Evolutionary conservation across 1,284 basidiomycete species (phyloP).

Genomic region (Apiotrichum gamsii): DNA sequence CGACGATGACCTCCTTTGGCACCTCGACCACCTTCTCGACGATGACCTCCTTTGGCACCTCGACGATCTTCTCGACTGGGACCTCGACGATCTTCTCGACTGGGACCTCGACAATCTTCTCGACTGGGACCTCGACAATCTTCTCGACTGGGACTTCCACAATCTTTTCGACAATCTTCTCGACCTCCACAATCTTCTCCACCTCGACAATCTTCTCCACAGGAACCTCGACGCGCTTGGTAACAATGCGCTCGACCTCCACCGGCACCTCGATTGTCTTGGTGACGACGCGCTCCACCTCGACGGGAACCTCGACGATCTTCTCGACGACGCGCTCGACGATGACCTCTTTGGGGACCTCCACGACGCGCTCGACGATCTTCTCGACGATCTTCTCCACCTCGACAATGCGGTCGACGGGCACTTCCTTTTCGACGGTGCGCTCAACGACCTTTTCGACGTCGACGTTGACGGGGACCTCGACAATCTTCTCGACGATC

Average conservation of each 20-base stretch:
- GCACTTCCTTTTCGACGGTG: slow-evolving; percentile 32
- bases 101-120: slow-evolving; percentile 24
- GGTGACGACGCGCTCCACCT: slow-evolving; percentile 38
- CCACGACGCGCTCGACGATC: slow-evolving; percentile 32
- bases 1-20: slow-evolving; percentile 15
- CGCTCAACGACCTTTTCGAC: slow-evolving; percentile 38
- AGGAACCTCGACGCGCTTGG: slow-evolving; percentile 29
- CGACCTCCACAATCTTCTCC: slow-evolving; percentile 32
- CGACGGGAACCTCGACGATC: slow-evolving; percentile 29
- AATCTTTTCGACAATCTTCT: slow-evolving; percentile 25
- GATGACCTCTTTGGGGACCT: slow-evolving; percentile 32
- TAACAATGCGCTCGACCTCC: slow-evolving; percentile 30
- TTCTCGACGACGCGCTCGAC: slow-evolving; percentile 36
- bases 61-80: slow-evolving; percentile 38
- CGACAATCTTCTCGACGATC: slow-evolving; percentile 45
- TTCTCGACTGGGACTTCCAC: slow-evolving; percentile 14
- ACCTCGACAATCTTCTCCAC: slow-evolving; percentile 44
- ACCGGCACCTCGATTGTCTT: slow-evolving; percentile 24
- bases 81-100: slow-evolving; percentile 34
- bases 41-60: slow-evolving; percentile 41
- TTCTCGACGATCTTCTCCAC: slow-evolving; percentile 45
- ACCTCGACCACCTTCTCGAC: slow-evolving; percentile 39
- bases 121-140: slow-evolving; percentile 20
- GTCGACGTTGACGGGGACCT: slow-evolving; percentile 23
- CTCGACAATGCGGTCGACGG: slow-evolving; percentile 41